Base-by-base conservation (phyloP, 208 protist genomes). In the Crithidia acanthocephali region DNA sequence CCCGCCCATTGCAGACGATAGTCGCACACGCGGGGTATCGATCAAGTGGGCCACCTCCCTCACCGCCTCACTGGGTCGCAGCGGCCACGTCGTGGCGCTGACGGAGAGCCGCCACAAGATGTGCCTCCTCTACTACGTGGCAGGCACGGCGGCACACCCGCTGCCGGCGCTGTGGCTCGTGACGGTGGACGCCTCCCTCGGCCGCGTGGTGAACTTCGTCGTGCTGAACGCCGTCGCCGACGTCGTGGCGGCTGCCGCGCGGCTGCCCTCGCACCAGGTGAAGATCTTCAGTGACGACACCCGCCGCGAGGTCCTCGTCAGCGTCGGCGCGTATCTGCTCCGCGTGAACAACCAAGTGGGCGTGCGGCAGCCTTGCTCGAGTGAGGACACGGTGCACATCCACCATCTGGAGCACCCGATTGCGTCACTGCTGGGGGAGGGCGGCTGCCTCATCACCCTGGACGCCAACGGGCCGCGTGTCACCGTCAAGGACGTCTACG, bases 281-380 rank as follows among this genome's bases (percentile, higher is more conserved):
- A 80, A 79, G 32, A 45, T 95, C 16, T 88, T 84, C 56, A 30
- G 79, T 45, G 78, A 88, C 37, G 86, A 88, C 55, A 60, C 23
- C 10, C 67, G 71, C 53, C 42, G 80, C 16, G 68, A 84, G 33
- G 85, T 89, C 13, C 55, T 87, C 37, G 59, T 95, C 27, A 80
- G 80, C 55, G 57, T 91, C 30, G 74, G 83, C 15, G 56, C 81
- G n/a, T 93, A 83, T 44, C 71, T 81, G 37, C 65, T 95, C n/a
- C 86, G 84, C 20, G 73, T 95, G 42, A 95, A 93, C 77, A 92
- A 83, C 58, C 76, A 85, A 35, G 84, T 92, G 13, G 84, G 86
- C 42, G 84, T 90, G 16, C 87, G 83, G 32, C 84, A 74, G 56
- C 88, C 91, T 1, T 93, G 86, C 60, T 76, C 83, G 10, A 90